A percentile compares a stretch with the other conserved stretches of the same genome.
Evolutionary conservation across 2,329 filamentous ascomycete genomes (phyloP).

Genomic region (Ceratocystis smalleyi): DNA sequence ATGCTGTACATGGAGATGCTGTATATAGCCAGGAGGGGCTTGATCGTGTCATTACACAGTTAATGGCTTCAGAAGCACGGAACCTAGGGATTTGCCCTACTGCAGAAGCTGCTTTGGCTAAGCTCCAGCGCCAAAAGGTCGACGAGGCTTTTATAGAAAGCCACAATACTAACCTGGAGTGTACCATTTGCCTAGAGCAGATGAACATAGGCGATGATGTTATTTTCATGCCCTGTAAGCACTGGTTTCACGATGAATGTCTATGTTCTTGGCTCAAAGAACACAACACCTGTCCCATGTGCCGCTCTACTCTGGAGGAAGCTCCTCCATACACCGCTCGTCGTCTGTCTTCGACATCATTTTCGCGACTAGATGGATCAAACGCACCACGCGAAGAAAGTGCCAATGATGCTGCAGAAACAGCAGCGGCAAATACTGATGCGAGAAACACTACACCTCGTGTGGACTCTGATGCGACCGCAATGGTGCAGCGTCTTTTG

Average conservation of each 20-base stretch:
- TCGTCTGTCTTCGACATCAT: background rate
- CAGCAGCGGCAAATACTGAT: background rate
- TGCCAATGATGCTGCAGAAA: background rate
- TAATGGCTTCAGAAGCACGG: constrained; percentile 70
- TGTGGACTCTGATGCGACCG: background rate
- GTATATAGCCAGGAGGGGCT: constrained; percentile 85
- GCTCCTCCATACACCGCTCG: background rate
- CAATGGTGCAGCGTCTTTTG: background rate
- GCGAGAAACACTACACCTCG: background rate
- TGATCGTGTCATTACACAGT: constrained; percentile 69
- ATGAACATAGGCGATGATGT: constrained; percentile 60
- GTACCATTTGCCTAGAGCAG: constrained; percentile 87
- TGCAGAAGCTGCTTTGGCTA: constrained; percentile 54
- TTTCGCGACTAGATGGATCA: background rate
- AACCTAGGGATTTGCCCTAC: constrained; percentile 74
- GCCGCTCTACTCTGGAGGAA: constrained; percentile 42
- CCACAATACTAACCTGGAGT: constrained; percentile 45
- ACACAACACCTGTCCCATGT: constrained; percentile 85
- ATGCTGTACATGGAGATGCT: constrained; percentile 79
- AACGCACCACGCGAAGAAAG: background rate
- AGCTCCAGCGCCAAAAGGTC: constrained; percentile 55
- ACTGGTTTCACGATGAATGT: constrained; percentile 84
- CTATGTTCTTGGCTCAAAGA: constrained; percentile 71
- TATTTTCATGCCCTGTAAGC: constrained; percentile 66
- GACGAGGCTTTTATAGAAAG: constrained; percentile 37